Evolutionary conservation across 495 filamentous ascomycete species (phyloP), one percentile per base, ranked within the genome.

Genomic region (Trichoderma parareesei): DNA sequence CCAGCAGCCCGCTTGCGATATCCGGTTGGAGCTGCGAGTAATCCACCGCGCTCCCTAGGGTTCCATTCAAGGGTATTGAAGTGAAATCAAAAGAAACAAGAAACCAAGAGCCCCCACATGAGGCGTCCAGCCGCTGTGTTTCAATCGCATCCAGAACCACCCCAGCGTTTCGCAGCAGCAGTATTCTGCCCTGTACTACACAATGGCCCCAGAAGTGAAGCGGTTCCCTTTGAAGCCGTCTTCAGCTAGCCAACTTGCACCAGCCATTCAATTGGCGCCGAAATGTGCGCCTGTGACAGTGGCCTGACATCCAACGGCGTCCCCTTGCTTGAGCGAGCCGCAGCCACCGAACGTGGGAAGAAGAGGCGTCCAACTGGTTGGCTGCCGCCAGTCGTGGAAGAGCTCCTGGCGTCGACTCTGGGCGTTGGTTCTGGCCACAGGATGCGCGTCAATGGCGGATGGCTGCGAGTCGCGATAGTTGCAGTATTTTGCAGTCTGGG

Each of bases 191-290:
- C 16, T n/a, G 16, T n/a, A 18, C 46, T 16, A 8, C 46, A n/a
- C 43, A 46, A 46, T 46, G 13, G n/a, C 43, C 7, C 13, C 13
- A 44, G 42, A 44, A 3, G 10, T 2, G 10, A 44, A 11, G 44
- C 14, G 40, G 40, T 41, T 41, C 6, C 40, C 6, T 41, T 3
- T 11, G 40, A 41, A 7, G 40, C 40, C 6, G 40, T 41, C 6
- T 41, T 11, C 11, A 6, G 1, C 18, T 20, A 18, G 43, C 43
- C 5, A 49, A 49, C 14, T 49, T n/a, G 5, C 33, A 37, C 9
- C 53, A 37, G 53, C 53, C 49, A 57, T 27, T 57, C 53, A 57
- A 57, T 57, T 57, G 53, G 33, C 53, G 53, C 53, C 53, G 53
- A 57, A 57, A 57, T 27, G 27, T 27, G 53, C 6, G 14, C 16